A percentile compares a stretch with the other conserved stretches of the same genome.
Conservation (phyloP, 2,329 filamentous ascomycete genomes). For the Stagonosporopsis cucurbitacearum region DNA sequence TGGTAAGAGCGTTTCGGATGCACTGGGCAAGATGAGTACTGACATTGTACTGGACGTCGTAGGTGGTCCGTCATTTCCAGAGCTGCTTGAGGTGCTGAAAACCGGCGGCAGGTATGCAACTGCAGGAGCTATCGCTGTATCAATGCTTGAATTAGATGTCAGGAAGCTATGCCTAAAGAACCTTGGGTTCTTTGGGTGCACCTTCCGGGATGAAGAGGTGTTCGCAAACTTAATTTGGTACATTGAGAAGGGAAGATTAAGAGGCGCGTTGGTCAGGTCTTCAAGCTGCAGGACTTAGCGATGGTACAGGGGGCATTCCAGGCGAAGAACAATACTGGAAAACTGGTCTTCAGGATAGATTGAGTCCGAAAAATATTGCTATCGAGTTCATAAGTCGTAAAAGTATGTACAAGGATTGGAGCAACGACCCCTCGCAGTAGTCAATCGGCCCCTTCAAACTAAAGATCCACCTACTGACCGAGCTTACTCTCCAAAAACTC, state of each 20-base stretch:
- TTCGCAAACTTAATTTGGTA: constrained; percentile 19
- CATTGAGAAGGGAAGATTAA: constrained; percentile 20
- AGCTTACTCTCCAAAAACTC: constrained; percentile 36
- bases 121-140: constrained; percentile 19
- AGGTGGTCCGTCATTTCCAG: constrained; percentile 11
- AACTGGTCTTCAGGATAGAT: constrained; percentile 11
- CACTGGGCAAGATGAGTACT: constrained; percentile 7
- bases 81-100: constrained; percentile 18
- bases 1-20: constrained; percentile 1
- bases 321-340: constrained; percentile 10
- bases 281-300: constrained; percentile 15
- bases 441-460: too few species aligned
- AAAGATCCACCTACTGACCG: background rate
- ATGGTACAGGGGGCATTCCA: constrained; percentile 17
- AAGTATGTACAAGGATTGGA: background rate
- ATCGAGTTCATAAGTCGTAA: background rate
- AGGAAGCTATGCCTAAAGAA: constrained; percentile 20
- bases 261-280: constrained; percentile 18
- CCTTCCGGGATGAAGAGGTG: constrained; percentile 19
- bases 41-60: constrained; percentile 20
- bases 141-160: constrained; percentile 19
- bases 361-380: background rate
- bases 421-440: background rate
- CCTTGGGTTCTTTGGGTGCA: constrained; percentile 22
- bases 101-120: constrained; percentile 19